phyloP scores from a whole-genome alignment of 129 eudicot genomes.

The Ambrosia artemisiifolia region DNA sequence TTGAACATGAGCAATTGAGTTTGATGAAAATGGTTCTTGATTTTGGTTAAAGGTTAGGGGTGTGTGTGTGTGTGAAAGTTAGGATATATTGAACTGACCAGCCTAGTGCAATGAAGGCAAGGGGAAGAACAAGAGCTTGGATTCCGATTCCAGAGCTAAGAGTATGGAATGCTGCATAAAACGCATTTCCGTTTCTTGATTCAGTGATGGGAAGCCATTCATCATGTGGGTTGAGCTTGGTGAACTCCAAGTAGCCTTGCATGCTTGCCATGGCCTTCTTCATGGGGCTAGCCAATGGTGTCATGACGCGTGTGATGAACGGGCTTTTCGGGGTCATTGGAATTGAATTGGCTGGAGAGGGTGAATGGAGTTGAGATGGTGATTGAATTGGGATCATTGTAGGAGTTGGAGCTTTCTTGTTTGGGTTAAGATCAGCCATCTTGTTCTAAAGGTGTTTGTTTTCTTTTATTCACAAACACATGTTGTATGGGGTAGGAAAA shows the following conservation, averaged over 20 bases:
- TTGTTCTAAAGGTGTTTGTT: background rate
- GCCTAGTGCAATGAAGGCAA: constrained; percentile 74
- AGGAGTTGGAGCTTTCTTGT: background rate
- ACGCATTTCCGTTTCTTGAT: constrained; percentile 70
- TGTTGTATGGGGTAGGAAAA: constrained; percentile 11
- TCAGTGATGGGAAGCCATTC: constrained; percentile 90
- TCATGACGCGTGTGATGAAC: constrained; percentile 38
- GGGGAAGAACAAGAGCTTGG: constrained; percentile 79
- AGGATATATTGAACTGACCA: constrained; percentile 37
- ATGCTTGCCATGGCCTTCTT: constrained; percentile 52
- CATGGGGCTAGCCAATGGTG: constrained; percentile 69
- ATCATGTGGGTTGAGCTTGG: constrained; percentile 76
- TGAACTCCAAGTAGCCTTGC: constrained; percentile 55
- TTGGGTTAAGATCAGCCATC: constrained; percentile 17
- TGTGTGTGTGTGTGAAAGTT: background rate
- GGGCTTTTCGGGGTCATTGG: constrained; percentile 51
- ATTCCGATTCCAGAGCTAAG: constrained; percentile 77
- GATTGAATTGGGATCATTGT: constrained; percentile 20
- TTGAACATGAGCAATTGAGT: background rate
- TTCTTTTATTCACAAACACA: background rate
- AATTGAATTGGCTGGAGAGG: constrained; percentile 35
- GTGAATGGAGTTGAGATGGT: constrained; percentile 22
- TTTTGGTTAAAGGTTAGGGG: background rate
- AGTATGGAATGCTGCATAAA: constrained; percentile 77
- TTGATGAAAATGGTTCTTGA: background rate